Percentiles rank a stretch among this genome's conserved stretches.
These are phyloP conservation scores for Arthrobotrys conoides DNA, from an alignment of 2,329 filamentous ascomycete species.

Conservation along the genomic window DNA sequence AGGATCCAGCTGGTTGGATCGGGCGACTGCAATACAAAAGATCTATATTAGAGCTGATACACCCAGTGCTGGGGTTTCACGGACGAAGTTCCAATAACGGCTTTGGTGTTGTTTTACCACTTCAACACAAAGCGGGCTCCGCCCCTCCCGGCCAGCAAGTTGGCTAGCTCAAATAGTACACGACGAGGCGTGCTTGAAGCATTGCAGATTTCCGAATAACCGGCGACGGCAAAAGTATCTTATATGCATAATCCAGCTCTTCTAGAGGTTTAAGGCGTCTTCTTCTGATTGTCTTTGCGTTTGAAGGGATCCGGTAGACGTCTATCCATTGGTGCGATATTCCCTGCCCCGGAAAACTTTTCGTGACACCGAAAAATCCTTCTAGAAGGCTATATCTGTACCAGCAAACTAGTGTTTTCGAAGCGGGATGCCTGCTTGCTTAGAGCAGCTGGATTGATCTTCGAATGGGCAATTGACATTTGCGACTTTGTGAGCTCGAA, in stretches of 20 bases:
- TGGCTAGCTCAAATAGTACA: constrained; percentile 12
- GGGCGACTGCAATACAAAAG: constrained; percentile 23
- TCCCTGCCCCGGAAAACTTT: constrained; percentile 21
- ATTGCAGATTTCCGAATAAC: constrained; percentile 19
- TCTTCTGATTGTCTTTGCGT: not conserved
- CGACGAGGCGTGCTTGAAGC: constrained; percentile 11
- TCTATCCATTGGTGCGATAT: not conserved
- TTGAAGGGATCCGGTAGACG: not conserved
- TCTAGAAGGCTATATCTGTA: constrained; percentile 25
- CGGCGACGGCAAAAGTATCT: constrained; percentile 13
- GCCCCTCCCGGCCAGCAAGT: constrained; percentile 15
- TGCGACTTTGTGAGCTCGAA: not conserved
- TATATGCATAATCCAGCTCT: constrained; percentile 7
- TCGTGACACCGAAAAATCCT: constrained; percentile 1
- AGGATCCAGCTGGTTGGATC: constrained; percentile 46
- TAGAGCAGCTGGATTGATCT: not conserved
- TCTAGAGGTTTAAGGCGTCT: not conserved
- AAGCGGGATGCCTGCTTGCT: not conserved
- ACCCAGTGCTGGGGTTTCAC: constrained; percentile 1
- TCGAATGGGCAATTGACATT: constrained; percentile 1
- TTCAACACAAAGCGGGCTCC: constrained; percentile 25
- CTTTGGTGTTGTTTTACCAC: constrained; percentile 30
- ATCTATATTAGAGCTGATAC: constrained; percentile 38
- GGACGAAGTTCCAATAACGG: constrained; percentile 11
- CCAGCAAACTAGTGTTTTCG: not conserved